Percentiles rank a stretch among this genome's conserved stretches.
Conservation (phyloP, 2,329 filamentous ascomycete genomes). For the Trichoderma hamatum region DNA sequence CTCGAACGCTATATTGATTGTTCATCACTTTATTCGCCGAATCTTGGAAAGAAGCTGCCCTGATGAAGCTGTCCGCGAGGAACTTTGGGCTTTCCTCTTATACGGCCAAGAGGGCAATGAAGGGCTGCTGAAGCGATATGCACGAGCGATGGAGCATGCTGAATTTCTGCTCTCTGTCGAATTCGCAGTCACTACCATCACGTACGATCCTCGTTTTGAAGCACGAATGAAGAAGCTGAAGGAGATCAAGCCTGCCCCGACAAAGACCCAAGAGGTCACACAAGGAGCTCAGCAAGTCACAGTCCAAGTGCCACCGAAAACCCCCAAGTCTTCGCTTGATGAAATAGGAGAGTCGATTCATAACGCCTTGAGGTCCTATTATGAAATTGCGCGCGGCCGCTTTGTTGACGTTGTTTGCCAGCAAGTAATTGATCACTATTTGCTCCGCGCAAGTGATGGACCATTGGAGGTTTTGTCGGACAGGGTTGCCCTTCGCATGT, state of each 20-base stretch:
- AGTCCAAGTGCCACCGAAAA: not conserved
- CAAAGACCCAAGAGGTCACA: not conserved
- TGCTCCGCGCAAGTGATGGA: conserved; percentile 53
- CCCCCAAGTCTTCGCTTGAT: conserved; percentile 29
- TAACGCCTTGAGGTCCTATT: conserved; percentile 63
- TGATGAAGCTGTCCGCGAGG: conserved; percentile 46
- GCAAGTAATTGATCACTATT: conserved; percentile 58
- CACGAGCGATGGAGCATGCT: conserved; percentile 51
- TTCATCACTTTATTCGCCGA: conserved; percentile 55
- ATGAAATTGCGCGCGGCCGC: conserved; percentile 61
- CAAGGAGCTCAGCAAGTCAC: not conserved
- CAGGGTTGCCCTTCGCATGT: conserved; percentile 52
- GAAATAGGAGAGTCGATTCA: conserved; percentile 57
- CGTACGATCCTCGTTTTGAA: conserved; percentile 31
- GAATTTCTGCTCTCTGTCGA: conserved; percentile 50
- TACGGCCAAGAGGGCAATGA: conserved; percentile 36
- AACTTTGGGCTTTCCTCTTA: conserved; percentile 50
- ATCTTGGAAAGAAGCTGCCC: conserved; percentile 49
- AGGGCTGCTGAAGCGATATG: conserved; percentile 50
- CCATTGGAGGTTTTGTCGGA: conserved; percentile 59
- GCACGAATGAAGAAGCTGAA: conserved; percentile 31
- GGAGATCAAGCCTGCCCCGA: not conserved
- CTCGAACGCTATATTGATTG: conserved; percentile 52
- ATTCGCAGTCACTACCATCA: conserved; percentile 33
- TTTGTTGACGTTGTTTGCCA: conserved; percentile 66